Evolutionary conservation across 208 protist species (phyloP), one percentile per base, ranked within the genome.

Genomic region (Crithidia sp.): DNA sequence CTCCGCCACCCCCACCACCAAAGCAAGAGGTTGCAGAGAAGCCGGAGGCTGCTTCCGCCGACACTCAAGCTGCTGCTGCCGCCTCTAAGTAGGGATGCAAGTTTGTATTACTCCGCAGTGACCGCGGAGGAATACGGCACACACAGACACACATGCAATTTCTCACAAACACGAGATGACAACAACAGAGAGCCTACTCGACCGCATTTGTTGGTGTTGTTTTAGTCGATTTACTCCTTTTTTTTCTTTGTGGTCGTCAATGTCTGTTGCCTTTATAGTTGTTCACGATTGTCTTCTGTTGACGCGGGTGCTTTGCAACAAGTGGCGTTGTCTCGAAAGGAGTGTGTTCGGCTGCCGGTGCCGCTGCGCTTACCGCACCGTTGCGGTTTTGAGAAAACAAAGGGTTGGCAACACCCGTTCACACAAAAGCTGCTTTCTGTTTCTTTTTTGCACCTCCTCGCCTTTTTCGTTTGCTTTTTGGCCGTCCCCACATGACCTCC

Each of bases 11-110:
- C 14, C 19, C 60, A 60, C 43, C 40, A 47, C 71, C 61, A 43
- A 89, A 72, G 72, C 37, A 49, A 61, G 67, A 49, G n/a, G 67
- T 45, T 50, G 68, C 69, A 47, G 71, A 66, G 49, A 73, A 66
- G 57, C 52, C 10, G 5, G 64, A 58, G 50, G 62, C 55, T 41
- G 36, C 57, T 41, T 10, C 62, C 37, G 57, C 49, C 41, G 67
- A 61, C 28, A 54, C 71, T 47, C 47, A 69, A 36, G 13, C 41
- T 17, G 47, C 52, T 39, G 64, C 45, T 36, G 69, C 55, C 40
- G 56, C 45, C 14, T 6, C 57, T 10, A 45, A 64, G 43, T 12
- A 59, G 49, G 8, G 54, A 55, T 55, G 40, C 7, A 79, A 83
- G 69, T 76, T 54, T 53, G 6, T 45, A 57, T 63, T 55, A 40